Percentiles rank a stretch among this genome's conserved stretches.
Conservation (phyloP, 2,329 filamentous ascomycete genomes). For the Aspergillus candidus region DNA sequence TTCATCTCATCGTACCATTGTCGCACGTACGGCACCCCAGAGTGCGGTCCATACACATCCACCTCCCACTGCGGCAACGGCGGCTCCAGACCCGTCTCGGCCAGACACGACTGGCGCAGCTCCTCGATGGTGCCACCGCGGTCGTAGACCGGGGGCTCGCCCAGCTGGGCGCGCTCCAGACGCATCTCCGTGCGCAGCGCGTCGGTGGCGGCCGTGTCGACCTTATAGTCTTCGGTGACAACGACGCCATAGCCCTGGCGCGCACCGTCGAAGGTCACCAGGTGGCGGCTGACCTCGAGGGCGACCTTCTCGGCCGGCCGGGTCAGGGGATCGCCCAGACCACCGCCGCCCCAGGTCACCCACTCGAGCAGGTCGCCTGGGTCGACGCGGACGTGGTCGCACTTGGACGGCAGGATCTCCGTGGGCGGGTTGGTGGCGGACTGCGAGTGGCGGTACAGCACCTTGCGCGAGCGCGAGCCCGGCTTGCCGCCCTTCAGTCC, state of each 20-base stretch:
- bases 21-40: constrained; percentile 39
- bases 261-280: constrained; percentile 42
- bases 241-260: constrained; percentile 43
- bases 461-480: constrained; percentile 39
- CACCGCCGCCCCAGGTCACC: constrained; percentile 48
- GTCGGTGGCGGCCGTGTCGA: constrained; percentile 34
- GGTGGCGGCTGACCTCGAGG: constrained; percentile 41
- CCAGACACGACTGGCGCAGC: constrained; percentile 30
- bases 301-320: constrained; percentile 42
- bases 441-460: constrained; percentile 38
- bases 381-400: constrained; percentile 43
- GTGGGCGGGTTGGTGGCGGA: constrained; percentile 26
- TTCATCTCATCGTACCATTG: constrained; percentile 34
- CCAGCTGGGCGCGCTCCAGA: constrained; percentile 15
- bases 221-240: constrained; percentile 31
- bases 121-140: constrained; percentile 40
- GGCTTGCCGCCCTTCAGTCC: constrained; percentile 44
- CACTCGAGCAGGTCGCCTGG: constrained; percentile 46
- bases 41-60: constrained; percentile 43
- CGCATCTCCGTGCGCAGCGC: constrained; percentile 30
- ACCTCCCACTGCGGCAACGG: constrained; percentile 42
- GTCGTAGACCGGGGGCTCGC: constrained; percentile 32
- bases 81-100: constrained; percentile 40
- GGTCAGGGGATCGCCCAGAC: constrained; percentile 43
- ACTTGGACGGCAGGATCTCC: constrained; percentile 41